Conservation (phyloP, 352 stramenopile genomes). For the Phytophthora macrochlamydospora region DNA sequence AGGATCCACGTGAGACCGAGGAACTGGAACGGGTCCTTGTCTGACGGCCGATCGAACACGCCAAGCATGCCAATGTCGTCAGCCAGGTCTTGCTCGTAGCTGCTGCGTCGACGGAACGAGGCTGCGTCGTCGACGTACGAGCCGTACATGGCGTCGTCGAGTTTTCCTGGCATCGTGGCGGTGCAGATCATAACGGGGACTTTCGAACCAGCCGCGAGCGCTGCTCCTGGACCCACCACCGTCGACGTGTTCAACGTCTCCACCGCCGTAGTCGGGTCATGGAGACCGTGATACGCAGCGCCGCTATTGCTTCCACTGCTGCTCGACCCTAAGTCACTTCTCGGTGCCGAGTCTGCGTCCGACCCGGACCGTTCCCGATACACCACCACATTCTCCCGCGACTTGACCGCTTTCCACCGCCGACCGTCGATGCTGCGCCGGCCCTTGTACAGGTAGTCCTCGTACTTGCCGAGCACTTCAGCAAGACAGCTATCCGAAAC, state of each 20-base stretch:
- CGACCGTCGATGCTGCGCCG: constrained; percentile 32
- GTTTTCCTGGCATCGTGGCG: constrained; percentile 44
- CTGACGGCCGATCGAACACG: constrained; percentile 38
- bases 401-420: constrained; percentile 49
- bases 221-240: constrained; percentile 44
- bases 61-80: constrained; percentile 50
- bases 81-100: constrained; percentile 38
- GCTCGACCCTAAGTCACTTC: constrained; percentile 3
- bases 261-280: constrained; percentile 6
- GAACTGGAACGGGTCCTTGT: constrained; percentile 55
- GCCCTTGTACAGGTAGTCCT: constrained; percentile 35
- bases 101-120: constrained; percentile 39
- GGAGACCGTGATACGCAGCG: constrained; percentile 7
- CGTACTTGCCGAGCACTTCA: constrained; percentile 46
- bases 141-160: constrained; percentile 68
- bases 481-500: constrained; percentile 27
- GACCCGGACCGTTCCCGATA: constrained; percentile 36
- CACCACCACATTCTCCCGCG: constrained; percentile 37
- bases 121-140: constrained; percentile 43
- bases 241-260: constrained; percentile 19
- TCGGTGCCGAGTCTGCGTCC: constrained; percentile 10
- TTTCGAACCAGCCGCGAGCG: constrained; percentile 45
- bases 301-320: constrained; percentile 19
- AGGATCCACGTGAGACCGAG: constrained; percentile 55
- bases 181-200: constrained; percentile 44